A percentile compares a stretch with the other conserved stretches of the same genome.
Evolutionary conservation across 2,329 filamentous ascomycete genomes (phyloP).

Genomic region (Knufia fluminis): DNA sequence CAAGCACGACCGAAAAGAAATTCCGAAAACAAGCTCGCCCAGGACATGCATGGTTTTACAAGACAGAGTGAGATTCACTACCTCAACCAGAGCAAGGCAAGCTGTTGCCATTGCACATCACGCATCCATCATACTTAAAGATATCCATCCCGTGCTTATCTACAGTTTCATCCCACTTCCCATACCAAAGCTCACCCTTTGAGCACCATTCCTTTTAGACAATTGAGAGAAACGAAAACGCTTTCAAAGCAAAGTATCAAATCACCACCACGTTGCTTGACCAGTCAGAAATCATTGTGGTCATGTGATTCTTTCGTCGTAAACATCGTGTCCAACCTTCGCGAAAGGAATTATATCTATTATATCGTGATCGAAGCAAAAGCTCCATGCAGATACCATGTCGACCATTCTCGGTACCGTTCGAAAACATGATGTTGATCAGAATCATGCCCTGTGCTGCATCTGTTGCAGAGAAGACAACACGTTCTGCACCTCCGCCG

Average conservation of each 20-base stretch:
- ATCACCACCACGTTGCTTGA: neutral
- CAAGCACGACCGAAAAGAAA: too few relatives aligned
- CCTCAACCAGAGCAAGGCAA: conserved; percentile 2
- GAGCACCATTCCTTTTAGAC: neutral
- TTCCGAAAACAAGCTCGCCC: too few relatives aligned
- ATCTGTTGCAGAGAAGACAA: conserved; percentile 6
- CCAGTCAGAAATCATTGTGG: neutral
- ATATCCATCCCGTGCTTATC: neutral
- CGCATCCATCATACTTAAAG: neutral
- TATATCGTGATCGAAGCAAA: neutral
- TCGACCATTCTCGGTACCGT: neutral
- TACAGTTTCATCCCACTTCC: neutral
- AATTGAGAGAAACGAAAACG: conserved; percentile 4
- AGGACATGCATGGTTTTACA: neutral
- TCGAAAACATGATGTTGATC: neutral
- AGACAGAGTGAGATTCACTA: neutral
- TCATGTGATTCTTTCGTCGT: neutral
- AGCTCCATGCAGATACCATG: neutral
- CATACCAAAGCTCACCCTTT: neutral
- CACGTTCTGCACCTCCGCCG: conserved; percentile 1
- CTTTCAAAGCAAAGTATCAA: neutral
- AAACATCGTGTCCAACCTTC: conserved; percentile 9
- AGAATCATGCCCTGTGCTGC: neutral
- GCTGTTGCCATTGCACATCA: conserved; percentile 5
- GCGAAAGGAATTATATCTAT: conserved; percentile 10